Evolutionary conservation across 345 rosid species (phyloP), one percentile per base, ranked within the genome.

Genomic region (Psidium guajava): DNA sequence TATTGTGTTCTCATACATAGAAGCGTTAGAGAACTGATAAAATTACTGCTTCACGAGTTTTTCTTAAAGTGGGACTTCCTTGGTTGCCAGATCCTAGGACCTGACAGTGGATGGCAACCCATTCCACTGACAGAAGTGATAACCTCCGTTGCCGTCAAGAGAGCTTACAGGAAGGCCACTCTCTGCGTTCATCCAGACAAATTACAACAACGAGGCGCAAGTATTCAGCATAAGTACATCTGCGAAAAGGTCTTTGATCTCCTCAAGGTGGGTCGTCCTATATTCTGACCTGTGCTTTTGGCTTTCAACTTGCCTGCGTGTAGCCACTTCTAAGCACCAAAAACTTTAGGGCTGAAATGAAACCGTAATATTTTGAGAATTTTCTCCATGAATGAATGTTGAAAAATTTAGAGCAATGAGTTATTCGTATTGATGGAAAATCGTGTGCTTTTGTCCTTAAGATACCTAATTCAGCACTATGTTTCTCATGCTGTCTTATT

Each of bases 111-210:
- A 69, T 97, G 99, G 99, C 98, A 94, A 84, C 94, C 98, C n/a
- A 73, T 97, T 87, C 99, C 98, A 1, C 87, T 97, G 85, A 97
- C 98, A 27, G 99, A 96, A 88, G 98, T 97, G 1, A 97, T 97
- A 89, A 96, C 98, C 74, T 90, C 98, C 44, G 96, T 95, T 85
- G 99, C 98, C 8, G 98, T 96, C 82, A 97, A 97, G 92, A 92
- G 91, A 89, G 99, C 98, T 89, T 97, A 97, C 89, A 92, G 98
- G 91, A 96, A 96, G 93, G 99, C 99, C 83, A 97, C 99, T 53
- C 98, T 97, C 5, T 95, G 96, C 86, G 98, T 97, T 89, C 99
- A 97, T 92, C 99, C 98, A 1, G 98, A 97, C 88, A 97, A 97
- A 91, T 88, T 97, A 88, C 99, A 97, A 82, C 98, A 97, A 88